Evolutionary conservation across 2,329 filamentous ascomycete species (phyloP).

Genomic region (Pseudomassariella vexata): DNA sequence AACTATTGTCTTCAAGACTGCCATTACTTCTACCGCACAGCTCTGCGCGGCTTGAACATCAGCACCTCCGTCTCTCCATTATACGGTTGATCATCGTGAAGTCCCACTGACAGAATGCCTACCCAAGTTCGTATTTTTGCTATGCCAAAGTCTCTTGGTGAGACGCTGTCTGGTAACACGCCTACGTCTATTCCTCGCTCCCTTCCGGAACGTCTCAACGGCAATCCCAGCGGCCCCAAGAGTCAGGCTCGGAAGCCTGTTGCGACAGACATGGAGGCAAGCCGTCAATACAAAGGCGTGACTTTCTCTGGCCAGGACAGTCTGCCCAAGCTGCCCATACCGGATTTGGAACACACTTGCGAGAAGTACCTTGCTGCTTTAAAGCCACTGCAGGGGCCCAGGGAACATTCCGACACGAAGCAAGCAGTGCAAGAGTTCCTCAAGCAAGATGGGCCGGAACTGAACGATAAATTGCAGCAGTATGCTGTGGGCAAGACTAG

Average conservation of each 20-base stretch:
- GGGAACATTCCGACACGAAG: conserved; percentile 79
- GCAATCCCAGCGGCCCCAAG: conserved; percentile 19
- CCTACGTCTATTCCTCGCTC: conserved; percentile 33
- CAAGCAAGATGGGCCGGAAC: conserved; percentile 68
- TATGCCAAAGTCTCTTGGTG: conserved; percentile 66
- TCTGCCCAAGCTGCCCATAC: conserved; percentile 87
- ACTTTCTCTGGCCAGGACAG: conserved; percentile 88
- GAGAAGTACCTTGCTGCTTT: conserved; percentile 75
- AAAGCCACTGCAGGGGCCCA: conserved; percentile 70
- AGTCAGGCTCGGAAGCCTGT: conserved; percentile 23
- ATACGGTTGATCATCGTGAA: conserved; percentile 53
- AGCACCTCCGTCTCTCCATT: conserved; percentile 72
- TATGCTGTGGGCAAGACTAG: conserved; percentile 89
- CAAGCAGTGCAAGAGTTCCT: conserved; percentile 80
- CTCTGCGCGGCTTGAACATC: conserved; percentile 78
- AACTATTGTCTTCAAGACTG: conserved; percentile 78
- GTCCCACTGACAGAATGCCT: conserved; percentile 49
- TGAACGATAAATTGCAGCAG: conserved; percentile 84
- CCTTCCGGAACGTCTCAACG: conserved; percentile 24
- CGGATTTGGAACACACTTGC: conserved; percentile 73
- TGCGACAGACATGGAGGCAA: conserved; percentile 30
- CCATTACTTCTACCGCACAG: conserved; percentile 89
- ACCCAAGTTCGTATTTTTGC: conserved; percentile 66
- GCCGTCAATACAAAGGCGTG: conserved; percentile 61
- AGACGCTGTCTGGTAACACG: conserved; percentile 52